Percentiles rank a stretch among this genome's conserved stretches.
phyloP scores from a whole-genome alignment of 345 rosid species.

The Bruguiera gymnorhiza region DNA sequence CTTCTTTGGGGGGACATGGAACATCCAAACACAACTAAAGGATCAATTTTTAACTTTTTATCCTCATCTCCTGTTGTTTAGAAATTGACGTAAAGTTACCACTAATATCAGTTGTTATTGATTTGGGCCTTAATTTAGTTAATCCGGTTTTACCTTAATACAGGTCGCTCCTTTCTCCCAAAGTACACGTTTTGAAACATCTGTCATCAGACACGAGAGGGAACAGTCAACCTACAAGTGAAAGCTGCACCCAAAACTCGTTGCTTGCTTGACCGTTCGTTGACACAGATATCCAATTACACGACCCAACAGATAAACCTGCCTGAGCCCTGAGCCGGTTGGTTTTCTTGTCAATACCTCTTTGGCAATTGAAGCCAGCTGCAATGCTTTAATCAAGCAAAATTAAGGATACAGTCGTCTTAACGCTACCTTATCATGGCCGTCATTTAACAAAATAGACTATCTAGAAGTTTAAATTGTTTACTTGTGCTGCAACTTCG shows the following conservation, averaged over 20 bases:
- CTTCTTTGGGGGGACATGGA: neutral
- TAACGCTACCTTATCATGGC: too few species aligned
- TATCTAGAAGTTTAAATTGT: too few species aligned
- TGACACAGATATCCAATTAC: neutral
- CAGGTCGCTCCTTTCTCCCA: neutral
- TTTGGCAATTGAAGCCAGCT: too few species aligned
- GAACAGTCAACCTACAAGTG: neutral
- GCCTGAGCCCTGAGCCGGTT: neutral
- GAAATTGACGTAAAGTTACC: constrained; percentile 23
- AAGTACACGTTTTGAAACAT: neutral
- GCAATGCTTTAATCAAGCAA: too few species aligned
- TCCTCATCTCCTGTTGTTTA: neutral
- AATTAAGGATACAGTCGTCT: too few species aligned
- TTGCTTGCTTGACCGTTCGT: neutral
- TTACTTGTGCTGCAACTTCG: too few species aligned
- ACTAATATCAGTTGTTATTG: neutral
- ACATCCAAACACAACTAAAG: neutral
- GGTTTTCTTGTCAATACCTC: too few species aligned
- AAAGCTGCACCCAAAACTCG: neutral
- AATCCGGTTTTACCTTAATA: too few species aligned
- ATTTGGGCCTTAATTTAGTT: neutral
- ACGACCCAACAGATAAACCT: neutral
- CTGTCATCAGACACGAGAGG: neutral
- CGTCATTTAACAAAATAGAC: too few species aligned
- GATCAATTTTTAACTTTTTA: neutral